Base-by-base conservation (phyloP, 2,329 filamentous ascomycete species). In the Herpomyces periplanetae region DNA sequence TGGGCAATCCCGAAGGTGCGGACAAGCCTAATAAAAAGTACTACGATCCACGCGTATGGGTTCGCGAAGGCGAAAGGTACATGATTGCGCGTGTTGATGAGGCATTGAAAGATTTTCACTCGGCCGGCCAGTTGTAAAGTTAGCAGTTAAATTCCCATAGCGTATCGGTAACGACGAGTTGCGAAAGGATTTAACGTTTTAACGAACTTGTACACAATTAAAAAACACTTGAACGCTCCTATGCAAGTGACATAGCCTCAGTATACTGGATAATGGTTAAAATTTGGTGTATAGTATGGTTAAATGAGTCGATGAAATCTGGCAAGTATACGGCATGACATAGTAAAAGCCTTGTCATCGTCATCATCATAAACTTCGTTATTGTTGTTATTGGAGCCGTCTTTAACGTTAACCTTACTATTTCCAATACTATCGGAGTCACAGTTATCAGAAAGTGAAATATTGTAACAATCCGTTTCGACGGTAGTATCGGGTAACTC, bases 1-100 rank as follows among this genome's bases (percentile, higher is more conserved):
- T 96, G 30, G 80, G 80, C 34, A 96, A 91, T 55, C 75, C 75
- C 28, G 73, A 91, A 19, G 73, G 75, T 25, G 60, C 57, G 9
- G 68, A 87, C 48, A 91, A 91, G 63, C 75, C 80, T 37, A 96
- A 96, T 60, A 96, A 96, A 66, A 91, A 88, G 49, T 44, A 39
- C 36, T 44, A 46, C 35, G 44, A 66, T 46, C 69, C 71, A 32
- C 61, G 71, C 44, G 69, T 88, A 37, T 87, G 73, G 75, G 68
- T 87, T 26, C 64, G 73, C 25, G 65, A 73, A 49, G 80, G 75
- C 35, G 80, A 96, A 58, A 85, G 88, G 60, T 71, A 63, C 36
- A 96, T 91, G 80, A 53, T 49, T 36, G 45, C 49, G 33, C 66
- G 80, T 43, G 56, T 88, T 28, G 37, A 54, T 30, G 56, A 60